Evolutionary conservation across 2,329 filamentous ascomycete species (phyloP).

Genomic region (Arthrobotrys iridis): DNA sequence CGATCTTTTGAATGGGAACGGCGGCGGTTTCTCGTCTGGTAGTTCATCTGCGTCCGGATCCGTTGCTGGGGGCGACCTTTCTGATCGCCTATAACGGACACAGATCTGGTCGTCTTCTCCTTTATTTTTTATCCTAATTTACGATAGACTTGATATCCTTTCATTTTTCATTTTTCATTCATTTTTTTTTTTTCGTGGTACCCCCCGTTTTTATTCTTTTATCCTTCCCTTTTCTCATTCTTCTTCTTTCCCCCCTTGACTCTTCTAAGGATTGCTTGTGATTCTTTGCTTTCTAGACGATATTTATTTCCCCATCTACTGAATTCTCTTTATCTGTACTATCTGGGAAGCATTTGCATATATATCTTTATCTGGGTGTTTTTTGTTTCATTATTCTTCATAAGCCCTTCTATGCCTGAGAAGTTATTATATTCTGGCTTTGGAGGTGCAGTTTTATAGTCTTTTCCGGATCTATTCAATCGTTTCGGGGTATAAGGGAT

Average conservation of each 20-base stretch:
- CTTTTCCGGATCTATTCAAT: slow-evolving; percentile 7
- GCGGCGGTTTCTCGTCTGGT: slow-evolving; percentile 72
- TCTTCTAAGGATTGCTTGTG: neutral
- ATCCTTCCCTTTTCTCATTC: neutral
- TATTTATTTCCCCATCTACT: neutral
- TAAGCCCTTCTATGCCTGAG: neutral
- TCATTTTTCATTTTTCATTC: neutral
- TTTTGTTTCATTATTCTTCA: neutral
- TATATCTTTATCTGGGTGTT: slow-evolving; percentile 8
- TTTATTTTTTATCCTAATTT: neutral
- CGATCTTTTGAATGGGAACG: slow-evolving; percentile 76
- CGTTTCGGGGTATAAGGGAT: slow-evolving; percentile 18
- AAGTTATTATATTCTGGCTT: neutral
- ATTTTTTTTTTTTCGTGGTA: neutral
- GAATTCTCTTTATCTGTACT: slow-evolving; percentile 24
- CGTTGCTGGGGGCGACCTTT: slow-evolving; percentile 76
- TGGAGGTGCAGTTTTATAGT: neutral
- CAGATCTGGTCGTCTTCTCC: neutral
- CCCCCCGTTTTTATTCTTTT: neutral
- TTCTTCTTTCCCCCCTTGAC: too few relatives aligned
- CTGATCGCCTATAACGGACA: slow-evolving; percentile 65
- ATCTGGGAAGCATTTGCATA: slow-evolving; percentile 32
- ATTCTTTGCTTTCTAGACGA: slow-evolving; percentile 2
- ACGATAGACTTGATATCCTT: neutral
- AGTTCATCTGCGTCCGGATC: slow-evolving; percentile 81